Conservation (phyloP, 441 rosid species). For the Corymbia calophylla region DNA sequence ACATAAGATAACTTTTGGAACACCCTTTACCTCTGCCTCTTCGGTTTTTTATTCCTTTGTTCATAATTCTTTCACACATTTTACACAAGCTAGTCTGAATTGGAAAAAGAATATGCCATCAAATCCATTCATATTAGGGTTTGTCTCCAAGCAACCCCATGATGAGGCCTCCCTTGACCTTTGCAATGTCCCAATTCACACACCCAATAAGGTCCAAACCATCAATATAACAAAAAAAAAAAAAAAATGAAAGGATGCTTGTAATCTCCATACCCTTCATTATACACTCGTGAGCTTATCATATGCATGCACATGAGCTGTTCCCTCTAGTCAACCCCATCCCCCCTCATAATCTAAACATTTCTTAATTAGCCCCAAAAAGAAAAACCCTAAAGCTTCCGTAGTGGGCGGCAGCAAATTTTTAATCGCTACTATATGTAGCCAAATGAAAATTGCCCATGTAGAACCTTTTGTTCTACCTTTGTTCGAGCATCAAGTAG, state of each 20-base stretch:
- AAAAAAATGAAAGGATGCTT: constrained; percentile 14
- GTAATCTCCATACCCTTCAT: constrained; percentile 4
- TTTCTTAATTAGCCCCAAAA: not conserved
- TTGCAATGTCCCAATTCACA: constrained; percentile 28
- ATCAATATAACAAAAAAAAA: not conserved
- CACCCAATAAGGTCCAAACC: constrained; percentile 20
- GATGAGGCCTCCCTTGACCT: constrained; percentile 33
- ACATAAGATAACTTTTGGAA: not conserved
- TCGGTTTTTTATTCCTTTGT: not conserved
- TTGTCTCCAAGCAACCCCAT: constrained; percentile 25
- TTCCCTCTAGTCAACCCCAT: constrained; percentile 30
- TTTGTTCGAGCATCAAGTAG: not conserved
- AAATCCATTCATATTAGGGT: not conserved
- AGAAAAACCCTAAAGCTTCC: not conserved
- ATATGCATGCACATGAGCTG: constrained; percentile 47
- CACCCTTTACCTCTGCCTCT: not conserved
- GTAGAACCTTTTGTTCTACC: not conserved
- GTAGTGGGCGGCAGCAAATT: not conserved
- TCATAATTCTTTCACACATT: not conserved
- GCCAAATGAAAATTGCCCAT: not conserved
- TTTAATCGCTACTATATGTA: not conserved
- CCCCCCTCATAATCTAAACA: constrained; percentile 8
- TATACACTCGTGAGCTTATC: constrained; percentile 36
- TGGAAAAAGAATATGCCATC: not conserved
- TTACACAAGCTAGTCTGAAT: not conserved